Base-by-base conservation (phyloP, 1,139 yeast genomes). In the Sugiyamaella paludigena region DNA sequence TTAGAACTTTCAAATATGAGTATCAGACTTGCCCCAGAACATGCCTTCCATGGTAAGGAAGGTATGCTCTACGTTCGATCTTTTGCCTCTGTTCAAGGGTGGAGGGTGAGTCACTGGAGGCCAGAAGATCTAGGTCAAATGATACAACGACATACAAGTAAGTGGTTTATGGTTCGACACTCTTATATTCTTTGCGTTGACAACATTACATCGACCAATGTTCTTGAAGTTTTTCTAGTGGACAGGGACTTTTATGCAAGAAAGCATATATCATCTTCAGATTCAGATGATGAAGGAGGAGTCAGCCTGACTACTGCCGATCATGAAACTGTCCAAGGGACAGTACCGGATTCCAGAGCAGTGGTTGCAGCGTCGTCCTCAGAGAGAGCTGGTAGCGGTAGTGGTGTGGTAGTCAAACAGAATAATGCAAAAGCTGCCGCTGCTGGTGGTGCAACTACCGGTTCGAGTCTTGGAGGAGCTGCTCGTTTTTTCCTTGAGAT, bases 21-120 rank as follows among this genome's bases (percentile, higher is more conserved):
- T 9, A 81, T 95, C 19, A 73, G 91, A 42, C 72, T 92, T 40
- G 84, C 94, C 48, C 84, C 88, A 56, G 98, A 92, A 65, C 79
- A 81, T 24, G 86, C 89, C 0, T 85, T 76, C 61, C 81, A 79
- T 50, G 96, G 98, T 1, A 92, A 91, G 60, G 97, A 92, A 68
- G 98, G 98, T 4, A 79, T 81, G 46, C 70, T 92, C 49, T 81
- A 86, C 53, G 78, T 89, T 40, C 81, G 91, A 16, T 84, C 96
- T 0, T 80, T 89, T 1, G 92, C 98, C 0, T 81, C 80, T 53
- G 76, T 89, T 0, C 95, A 87, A 65, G 98, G 98, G 2, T 92
- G 98, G 98, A 76, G 96, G 61, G 96, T 91, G 11, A 87, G 95
- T 5, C 97, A 91, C 64, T 81, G 88, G 69, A 81, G 79, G 54